These are phyloP conservation scores for Hortiboletus flavorubellus DNA, from an alignment of 768 basidiomycete species.

Conservation along the genomic window DNA sequence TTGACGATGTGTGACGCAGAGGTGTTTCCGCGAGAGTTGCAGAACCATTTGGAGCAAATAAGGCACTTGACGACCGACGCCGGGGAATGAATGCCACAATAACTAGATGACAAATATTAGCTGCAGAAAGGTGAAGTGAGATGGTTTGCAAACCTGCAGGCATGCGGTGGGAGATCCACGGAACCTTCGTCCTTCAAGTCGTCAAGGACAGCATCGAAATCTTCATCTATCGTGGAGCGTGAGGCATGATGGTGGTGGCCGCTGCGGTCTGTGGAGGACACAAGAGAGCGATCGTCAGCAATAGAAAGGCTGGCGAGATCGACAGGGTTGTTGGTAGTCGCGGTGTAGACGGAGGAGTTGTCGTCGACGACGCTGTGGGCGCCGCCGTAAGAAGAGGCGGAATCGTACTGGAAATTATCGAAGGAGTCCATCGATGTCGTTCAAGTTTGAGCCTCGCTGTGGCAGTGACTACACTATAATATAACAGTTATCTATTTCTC, in stretches of 20 bases:
- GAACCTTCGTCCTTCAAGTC: constrained; percentile 80
- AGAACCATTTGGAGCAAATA: constrained; percentile 94
- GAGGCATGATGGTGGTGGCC: constrained; percentile 35
- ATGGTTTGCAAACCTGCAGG: constrained; percentile 73
- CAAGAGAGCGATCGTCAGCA: constrained; percentile 54
- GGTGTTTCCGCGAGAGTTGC: constrained; percentile 96
- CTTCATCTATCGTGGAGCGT: constrained; percentile 59
- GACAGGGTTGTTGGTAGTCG: constrained; percentile 56
- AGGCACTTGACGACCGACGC: constrained; percentile 96
- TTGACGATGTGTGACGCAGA: constrained; percentile 99
- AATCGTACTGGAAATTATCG: constrained; percentile 84
- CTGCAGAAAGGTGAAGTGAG: constrained; percentile 1
- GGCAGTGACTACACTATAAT: constrained; percentile 1
- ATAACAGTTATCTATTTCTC: constrained; percentile 26
- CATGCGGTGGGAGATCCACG: constrained; percentile 85
- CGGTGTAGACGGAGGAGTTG: constrained; percentile 77
- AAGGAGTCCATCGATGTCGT: constrained; percentile 66
- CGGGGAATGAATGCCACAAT: constrained; percentile 97
- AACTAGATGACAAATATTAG: constrained; percentile 47
- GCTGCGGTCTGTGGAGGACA: constrained; percentile 38
- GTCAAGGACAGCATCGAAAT: constrained; percentile 86
- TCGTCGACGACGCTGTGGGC: constrained; percentile 71
- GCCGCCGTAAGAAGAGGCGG: constrained; percentile 75
- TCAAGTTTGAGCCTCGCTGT: constrained; percentile 5
- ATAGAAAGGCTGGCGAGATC: constrained; percentile 69